Percentiles rank a stretch among this genome's conserved stretches.
These are phyloP conservation scores for Pythium sp. DNA, from an alignment of 352 stramenopile species.

Conservation along the genomic window DNA sequence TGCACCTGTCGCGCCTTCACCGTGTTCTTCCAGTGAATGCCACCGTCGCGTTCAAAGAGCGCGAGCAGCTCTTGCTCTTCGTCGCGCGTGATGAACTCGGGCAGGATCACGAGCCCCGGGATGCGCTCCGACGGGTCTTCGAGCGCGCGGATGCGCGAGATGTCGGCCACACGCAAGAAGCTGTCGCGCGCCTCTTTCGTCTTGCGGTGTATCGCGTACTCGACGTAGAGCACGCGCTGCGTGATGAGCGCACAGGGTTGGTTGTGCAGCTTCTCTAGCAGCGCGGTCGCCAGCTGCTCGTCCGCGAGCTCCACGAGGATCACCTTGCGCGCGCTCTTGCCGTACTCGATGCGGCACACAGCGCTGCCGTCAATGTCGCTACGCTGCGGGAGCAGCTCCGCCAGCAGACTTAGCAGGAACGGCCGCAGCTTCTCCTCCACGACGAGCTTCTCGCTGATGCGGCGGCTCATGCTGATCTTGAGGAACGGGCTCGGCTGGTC, in stretches of 20 bases:
- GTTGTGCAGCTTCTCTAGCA: slow-evolving; percentile 52
- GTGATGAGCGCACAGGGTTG: slow-evolving; percentile 55
- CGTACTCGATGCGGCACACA: slow-evolving; percentile 55
- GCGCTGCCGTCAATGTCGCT: slow-evolving; percentile 10
- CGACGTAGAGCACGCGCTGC: slow-evolving; percentile 65
- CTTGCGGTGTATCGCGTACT: slow-evolving; percentile 65
- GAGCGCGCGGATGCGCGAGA: slow-evolving; percentile 42
- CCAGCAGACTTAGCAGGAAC: slow-evolving; percentile 29
- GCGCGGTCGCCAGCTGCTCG: slow-evolving; percentile 12
- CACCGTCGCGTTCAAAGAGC: slow-evolving; percentile 58
- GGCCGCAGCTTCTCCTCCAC: slow-evolving; percentile 42
- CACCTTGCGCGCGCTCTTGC: slow-evolving; percentile 46
- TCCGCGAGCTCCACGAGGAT: slow-evolving; percentile 42
- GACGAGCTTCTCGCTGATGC: slow-evolving; percentile 53
- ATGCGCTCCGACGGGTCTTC: slow-evolving; percentile 44
- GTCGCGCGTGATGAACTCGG: slow-evolving; percentile 61
- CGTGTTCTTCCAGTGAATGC: slow-evolving; percentile 58
- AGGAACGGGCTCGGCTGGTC: slow-evolving; percentile 50
- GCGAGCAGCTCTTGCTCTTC: slow-evolving; percentile 53
- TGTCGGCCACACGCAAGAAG: slow-evolving; percentile 52
- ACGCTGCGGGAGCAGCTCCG: slow-evolving; percentile 6
- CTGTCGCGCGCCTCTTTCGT: slow-evolving; percentile 62
- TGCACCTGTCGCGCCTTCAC: slow-evolving; percentile 84
- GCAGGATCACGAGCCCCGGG: slow-evolving; percentile 56
- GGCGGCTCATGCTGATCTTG: slow-evolving; percentile 72